phyloP scores from a whole-genome alignment of 73 alveolate species.

The Paramecium primaurelia region DNA sequence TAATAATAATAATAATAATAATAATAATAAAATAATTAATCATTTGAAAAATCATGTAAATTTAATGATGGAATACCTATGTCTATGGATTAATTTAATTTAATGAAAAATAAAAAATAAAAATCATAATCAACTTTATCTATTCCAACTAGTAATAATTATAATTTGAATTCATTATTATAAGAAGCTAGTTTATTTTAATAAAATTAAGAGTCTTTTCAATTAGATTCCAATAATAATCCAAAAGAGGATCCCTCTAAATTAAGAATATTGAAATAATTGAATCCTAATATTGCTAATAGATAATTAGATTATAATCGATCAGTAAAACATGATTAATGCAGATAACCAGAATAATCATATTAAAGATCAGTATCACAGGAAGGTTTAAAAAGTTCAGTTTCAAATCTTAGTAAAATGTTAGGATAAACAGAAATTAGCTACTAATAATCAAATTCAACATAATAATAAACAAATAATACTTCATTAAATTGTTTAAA shows the following conservation, averaged over 20 bases:
- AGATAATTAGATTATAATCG: background rate
- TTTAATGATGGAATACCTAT: slow-evolving; percentile 4
- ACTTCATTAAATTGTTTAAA: background rate
- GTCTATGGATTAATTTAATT: background rate
- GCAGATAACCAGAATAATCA: background rate
- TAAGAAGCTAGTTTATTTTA: slow-evolving; percentile 36
- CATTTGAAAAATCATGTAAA: slow-evolving; percentile 7
- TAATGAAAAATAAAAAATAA: background rate
- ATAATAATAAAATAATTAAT: background rate
- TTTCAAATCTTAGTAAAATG: background rate
- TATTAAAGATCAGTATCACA: slow-evolving; percentile 15
- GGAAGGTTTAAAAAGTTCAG: slow-evolving; percentile 25
- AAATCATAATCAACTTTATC: slow-evolving; percentile 35
- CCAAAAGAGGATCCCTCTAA: background rate
- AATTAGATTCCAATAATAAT: background rate
- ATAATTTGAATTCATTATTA: background rate
- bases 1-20: background rate
- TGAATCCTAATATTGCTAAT: background rate
- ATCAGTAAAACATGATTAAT: background rate
- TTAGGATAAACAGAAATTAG: background rate
- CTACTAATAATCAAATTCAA: background rate
- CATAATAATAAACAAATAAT: background rate
- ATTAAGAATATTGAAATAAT: background rate
- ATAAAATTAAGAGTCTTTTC: slow-evolving; percentile 14
- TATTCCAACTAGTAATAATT: slow-evolving; percentile 22